Conservation (phyloP, 2,329 filamentous ascomycete genomes). For the Venturia carpophila region DNA sequence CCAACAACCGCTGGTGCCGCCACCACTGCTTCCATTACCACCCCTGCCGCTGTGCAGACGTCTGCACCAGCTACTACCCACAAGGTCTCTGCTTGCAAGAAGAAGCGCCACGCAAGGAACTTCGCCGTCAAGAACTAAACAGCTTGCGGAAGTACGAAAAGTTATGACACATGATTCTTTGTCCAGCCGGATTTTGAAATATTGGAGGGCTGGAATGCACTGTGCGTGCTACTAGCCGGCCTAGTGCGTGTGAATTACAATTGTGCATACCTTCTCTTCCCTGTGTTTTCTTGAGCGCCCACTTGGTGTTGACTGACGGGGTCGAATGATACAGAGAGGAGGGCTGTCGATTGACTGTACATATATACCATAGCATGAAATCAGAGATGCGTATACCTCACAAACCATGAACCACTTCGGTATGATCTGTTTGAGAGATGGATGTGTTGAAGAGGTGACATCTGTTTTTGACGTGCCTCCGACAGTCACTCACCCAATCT, state of each 20-base stretch:
- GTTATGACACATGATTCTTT: background rate
- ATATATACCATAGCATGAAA: slow-evolving; percentile 7
- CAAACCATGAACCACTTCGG: background rate
- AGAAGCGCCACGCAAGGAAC: slow-evolving; percentile 9
- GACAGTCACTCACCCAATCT: background rate
- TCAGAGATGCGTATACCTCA: background rate
- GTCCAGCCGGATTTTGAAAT: background rate
- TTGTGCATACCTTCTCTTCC: background rate
- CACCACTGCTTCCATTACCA: background rate
- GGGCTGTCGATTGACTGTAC: background rate
- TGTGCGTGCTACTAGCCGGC: background rate
- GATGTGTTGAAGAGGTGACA: background rate
- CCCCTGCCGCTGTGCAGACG: background rate
- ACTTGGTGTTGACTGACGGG: background rate
- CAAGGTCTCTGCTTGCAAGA: slow-evolving; percentile 3
- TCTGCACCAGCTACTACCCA: slow-evolving; percentile 1
- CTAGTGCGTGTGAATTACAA: background rate
- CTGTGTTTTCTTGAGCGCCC: background rate
- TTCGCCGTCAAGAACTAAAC: slow-evolving; percentile 4
- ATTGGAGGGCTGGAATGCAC: background rate
- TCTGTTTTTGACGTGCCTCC: background rate
- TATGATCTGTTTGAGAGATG: background rate
- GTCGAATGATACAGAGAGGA: background rate
- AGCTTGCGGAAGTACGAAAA: background rate
- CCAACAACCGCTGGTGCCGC: background rate